Percentiles rank a stretch among this genome's conserved stretches.
These are phyloP conservation scores for Brasilioporus rufonigricans DNA, from an alignment of 768 basidiomycete species.

Conservation along the genomic window DNA sequence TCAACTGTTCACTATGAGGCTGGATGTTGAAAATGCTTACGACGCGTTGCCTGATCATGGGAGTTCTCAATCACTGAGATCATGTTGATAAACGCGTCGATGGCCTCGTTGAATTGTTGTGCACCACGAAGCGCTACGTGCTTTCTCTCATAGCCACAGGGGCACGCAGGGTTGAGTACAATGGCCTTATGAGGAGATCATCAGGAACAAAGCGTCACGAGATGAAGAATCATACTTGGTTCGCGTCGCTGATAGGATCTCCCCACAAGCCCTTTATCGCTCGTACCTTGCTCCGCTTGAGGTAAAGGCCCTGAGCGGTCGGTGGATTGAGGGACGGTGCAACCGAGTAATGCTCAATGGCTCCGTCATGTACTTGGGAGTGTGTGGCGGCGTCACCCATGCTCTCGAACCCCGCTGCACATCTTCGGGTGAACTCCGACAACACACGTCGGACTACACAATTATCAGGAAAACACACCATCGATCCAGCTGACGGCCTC, in stretches of 20 bases:
- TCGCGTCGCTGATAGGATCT: constrained; percentile 14
- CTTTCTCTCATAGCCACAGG: not conserved
- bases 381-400: constrained; percentile 10
- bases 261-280: constrained; percentile 8
- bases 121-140: not conserved
- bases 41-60: not conserved
- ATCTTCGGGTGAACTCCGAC: constrained; percentile 7
- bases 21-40: not conserved
- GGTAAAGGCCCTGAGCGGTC: not conserved
- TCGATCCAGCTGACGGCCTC: constrained; percentile 1
- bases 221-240: constrained; percentile 3
- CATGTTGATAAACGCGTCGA: not conserved
- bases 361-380: constrained; percentile 7
- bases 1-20: not conserved
- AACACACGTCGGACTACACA: not conserved
- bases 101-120: not conserved
- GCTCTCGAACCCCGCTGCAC: constrained; percentile 4
- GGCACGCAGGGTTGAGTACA: not conserved
- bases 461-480: not conserved
- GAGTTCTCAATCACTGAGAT: not conserved
- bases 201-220: not conserved
- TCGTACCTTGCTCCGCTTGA: constrained; percentile 17
- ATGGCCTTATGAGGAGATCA: not conserved
- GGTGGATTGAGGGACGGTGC: constrained; percentile 13
- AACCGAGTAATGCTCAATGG: constrained; percentile 12